These are phyloP conservation scores for Botryotinia globosa DNA, from an alignment of 2,329 filamentous ascomycete genomes.

Conservation along the genomic window DNA sequence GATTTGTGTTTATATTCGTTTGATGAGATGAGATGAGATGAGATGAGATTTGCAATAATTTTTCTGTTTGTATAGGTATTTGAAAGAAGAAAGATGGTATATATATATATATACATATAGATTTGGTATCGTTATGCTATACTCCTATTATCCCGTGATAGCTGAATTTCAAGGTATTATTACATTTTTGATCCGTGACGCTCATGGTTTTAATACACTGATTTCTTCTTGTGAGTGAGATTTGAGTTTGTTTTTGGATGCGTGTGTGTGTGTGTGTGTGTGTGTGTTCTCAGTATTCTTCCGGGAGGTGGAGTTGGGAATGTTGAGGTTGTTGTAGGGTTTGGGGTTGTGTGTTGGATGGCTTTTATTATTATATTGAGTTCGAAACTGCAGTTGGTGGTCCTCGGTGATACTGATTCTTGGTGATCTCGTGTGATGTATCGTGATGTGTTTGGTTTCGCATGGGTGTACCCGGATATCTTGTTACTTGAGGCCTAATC, in stretches of 20 bases:
- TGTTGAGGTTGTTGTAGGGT: not conserved
- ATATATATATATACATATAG: no score
- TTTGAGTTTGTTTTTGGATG: not conserved
- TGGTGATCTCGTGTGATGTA: not conserved
- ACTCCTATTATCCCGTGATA: not conserved
- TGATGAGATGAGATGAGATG: no score
- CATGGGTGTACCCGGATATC: not conserved
- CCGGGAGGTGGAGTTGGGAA: not conserved
- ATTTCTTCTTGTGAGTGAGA: not conserved
- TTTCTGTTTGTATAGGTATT: no score
- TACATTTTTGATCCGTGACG: not conserved
- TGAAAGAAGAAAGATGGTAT: not conserved
- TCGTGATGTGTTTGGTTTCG: not conserved
- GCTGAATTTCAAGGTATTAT: not conserved
- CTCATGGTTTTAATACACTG: accelerated
- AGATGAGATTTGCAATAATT: no score
- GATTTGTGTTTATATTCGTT: no score
- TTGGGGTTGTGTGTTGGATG: not conserved
- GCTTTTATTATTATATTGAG: accelerated
- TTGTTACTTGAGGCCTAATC: no score
- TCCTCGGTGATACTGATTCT: not conserved
- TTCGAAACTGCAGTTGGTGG: not conserved
- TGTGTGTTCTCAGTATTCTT: not conserved
- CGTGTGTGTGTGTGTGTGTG: not conserved
- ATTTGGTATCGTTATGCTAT: not conserved